Percentiles rank a stretch among this genome's conserved stretches.
phyloP scores from a whole-genome alignment of 2,329 filamentous ascomycete species.

The Camillea tinctor region DNA sequence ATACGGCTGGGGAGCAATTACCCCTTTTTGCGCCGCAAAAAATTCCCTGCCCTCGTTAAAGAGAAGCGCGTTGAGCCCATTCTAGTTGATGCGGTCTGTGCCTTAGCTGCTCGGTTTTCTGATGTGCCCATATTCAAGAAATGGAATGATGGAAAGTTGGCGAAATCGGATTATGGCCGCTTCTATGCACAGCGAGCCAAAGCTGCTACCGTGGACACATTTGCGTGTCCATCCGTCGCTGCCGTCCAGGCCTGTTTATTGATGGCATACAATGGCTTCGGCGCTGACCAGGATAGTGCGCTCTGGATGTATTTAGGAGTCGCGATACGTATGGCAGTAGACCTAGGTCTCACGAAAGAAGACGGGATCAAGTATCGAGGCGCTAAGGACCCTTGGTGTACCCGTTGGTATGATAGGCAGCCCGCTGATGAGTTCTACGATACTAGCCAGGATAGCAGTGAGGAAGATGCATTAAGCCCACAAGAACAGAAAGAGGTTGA shows the following conservation, averaged over 20 bases:
- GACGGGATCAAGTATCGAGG: constrained; percentile 67
- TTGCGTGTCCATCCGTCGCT: constrained; percentile 77
- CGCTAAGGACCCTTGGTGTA: constrained; percentile 51
- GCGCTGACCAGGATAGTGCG: constrained; percentile 82
- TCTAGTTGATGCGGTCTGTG: constrained; percentile 82
- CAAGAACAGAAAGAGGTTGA: constrained; percentile 66
- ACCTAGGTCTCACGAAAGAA: constrained; percentile 78
- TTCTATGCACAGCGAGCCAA: constrained; percentile 81
- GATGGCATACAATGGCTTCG: constrained; percentile 86
- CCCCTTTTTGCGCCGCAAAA: constrained; percentile 72
- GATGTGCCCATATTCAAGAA: constrained; percentile 54
- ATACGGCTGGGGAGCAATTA: constrained; percentile 80
- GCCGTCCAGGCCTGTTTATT: constrained; percentile 82
- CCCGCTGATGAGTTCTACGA: constrained; percentile 24
- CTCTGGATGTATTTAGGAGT: constrained; percentile 93
- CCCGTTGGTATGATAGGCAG: constrained; percentile 42
- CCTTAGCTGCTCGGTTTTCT: constrained; percentile 78
- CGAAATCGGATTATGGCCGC: constrained; percentile 68
- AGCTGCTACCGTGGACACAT: constrained; percentile 77
- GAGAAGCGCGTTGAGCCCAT: constrained; percentile 83
- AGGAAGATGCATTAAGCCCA: constrained; percentile 41
- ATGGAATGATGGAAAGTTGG: constrained; percentile 46
- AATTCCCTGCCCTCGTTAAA: constrained; percentile 72
- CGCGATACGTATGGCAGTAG: constrained; percentile 79
- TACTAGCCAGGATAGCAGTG: constrained; percentile 41